These are phyloP conservation scores for Clarireedia homoeocarpa DNA, from an alignment of 2,329 filamentous ascomycete genomes.

Conservation along the genomic window DNA sequence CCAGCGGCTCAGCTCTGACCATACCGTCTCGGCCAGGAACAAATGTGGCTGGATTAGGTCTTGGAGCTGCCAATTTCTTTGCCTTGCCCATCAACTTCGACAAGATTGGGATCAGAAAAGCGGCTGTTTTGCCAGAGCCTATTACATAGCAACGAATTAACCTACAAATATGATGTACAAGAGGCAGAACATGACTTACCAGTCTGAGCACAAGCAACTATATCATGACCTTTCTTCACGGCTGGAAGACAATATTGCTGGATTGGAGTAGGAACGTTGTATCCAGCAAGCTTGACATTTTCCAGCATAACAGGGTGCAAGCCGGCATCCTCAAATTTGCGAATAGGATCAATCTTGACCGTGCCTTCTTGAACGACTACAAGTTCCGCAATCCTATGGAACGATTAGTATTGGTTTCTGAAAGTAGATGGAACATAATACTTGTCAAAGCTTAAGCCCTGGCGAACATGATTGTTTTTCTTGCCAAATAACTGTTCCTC, in stretches of 20 bases:
- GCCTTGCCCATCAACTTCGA: constrained; percentile 94
- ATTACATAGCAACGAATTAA: background rate
- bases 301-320: constrained; percentile 76
- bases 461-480: constrained; percentile 38
- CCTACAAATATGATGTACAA: background rate
- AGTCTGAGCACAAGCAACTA: constrained; percentile 88
- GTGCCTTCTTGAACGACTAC: constrained; percentile 50
- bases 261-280: constrained; percentile 71
- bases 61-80: constrained; percentile 73
- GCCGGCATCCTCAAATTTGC: constrained; percentile 64
- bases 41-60: constrained; percentile 57
- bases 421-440: constrained; percentile 31
- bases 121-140: constrained; percentile 96
- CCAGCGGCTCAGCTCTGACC: constrained; percentile 75
- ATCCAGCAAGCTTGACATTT: constrained; percentile 69
- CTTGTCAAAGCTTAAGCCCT: constrained; percentile 57
- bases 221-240: constrained; percentile 66
- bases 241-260: constrained; percentile 80
- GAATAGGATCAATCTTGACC: constrained; percentile 41
- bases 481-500: constrained; percentile 68
- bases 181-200: constrained; percentile 46
- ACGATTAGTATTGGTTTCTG: constrained; percentile 15
- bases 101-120: constrained; percentile 81
- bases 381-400: constrained; percentile 45
- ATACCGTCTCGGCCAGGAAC: constrained; percentile 37